Percentiles rank a stretch among this genome's conserved stretches.
These are phyloP conservation scores for Oryza brachyantha DNA, from an alignment of 176 grass and related monocot genomes.

Conservation along the genomic window DNA sequence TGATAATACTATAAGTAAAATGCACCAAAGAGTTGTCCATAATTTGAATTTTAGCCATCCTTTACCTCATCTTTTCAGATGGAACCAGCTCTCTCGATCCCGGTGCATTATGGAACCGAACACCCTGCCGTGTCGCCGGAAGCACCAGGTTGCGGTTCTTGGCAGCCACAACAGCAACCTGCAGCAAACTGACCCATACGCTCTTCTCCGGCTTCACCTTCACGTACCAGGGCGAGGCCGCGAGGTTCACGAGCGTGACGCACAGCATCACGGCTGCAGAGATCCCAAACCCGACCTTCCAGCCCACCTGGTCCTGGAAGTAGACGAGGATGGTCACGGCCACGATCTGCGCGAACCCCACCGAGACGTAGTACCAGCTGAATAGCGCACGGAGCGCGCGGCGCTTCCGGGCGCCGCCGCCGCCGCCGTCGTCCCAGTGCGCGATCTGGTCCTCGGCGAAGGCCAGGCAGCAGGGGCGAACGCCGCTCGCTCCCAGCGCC, in stretches of 20 bases:
- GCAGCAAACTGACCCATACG: slow-evolving; percentile 11
- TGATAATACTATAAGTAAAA: too few species aligned
- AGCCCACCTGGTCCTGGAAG: slow-evolving; percentile 31
- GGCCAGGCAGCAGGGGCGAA: slow-evolving; percentile 27
- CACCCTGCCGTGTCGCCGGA: background rate
- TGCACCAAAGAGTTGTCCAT: too few species aligned
- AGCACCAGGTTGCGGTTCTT: slow-evolving; percentile 26
- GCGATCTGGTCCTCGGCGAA: slow-evolving; percentile 44
- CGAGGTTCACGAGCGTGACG: background rate
- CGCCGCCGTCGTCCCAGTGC: background rate
- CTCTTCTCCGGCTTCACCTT: slow-evolving; percentile 24
- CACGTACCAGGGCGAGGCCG: slow-evolving; percentile 11
- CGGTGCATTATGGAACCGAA: background rate
- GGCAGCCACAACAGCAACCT: slow-evolving; percentile 1
- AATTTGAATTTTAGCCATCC: background rate
- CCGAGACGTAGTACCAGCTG: slow-evolving; percentile 43
- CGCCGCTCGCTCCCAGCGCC: slow-evolving; percentile 16
- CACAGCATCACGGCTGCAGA: slow-evolving; percentile 1
- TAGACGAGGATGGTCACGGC: slow-evolving; percentile 27
- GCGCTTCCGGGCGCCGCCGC: background rate
- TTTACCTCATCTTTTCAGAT: slow-evolving; percentile 34
- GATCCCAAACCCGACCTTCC: slow-evolving; percentile 39
- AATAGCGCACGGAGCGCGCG: slow-evolving; percentile 16
- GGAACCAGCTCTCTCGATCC: background rate
- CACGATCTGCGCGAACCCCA: slow-evolving; percentile 27